A percentile compares a stretch with the other conserved stretches of the same genome.
Conservation (phyloP, 2,329 filamentous ascomycete genomes). For the Colletotrichum destructivum region DNA sequence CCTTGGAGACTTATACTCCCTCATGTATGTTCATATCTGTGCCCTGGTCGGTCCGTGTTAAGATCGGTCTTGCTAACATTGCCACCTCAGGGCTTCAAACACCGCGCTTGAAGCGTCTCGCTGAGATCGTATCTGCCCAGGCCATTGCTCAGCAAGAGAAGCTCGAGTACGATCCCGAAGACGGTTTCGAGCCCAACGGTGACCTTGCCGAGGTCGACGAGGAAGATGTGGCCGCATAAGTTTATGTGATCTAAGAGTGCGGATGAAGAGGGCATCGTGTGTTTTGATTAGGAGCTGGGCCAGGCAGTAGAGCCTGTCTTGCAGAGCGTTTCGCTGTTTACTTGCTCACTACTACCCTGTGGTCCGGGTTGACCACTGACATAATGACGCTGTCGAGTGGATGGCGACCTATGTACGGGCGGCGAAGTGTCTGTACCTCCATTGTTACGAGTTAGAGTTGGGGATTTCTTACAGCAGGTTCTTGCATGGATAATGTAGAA, state of each 20-base stretch:
- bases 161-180: constrained; percentile 69
- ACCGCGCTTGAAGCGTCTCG: constrained; percentile 91
- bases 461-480: constrained; percentile 23
- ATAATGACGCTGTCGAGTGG: constrained; percentile 32
- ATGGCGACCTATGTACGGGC: constrained; percentile 3
- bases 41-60: not conserved
- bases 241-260: not conserved
- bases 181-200: constrained; percentile 64
- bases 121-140: constrained; percentile 98
- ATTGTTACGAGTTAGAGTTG: constrained; percentile 24
- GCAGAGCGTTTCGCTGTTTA: constrained; percentile 3
- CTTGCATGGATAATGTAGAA: constrained; percentile 40
- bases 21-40: constrained; percentile 79
- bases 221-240: constrained; percentile 47
- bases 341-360: constrained; percentile 7
- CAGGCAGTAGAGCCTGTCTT: constrained; percentile 2
- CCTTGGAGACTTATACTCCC: constrained; percentile 97
- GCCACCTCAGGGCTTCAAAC: constrained; percentile 86
- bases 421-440: constrained; percentile 9
- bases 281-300: constrained; percentile 11
- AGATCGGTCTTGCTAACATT: constrained; percentile 50
- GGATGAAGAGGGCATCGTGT: not conserved
- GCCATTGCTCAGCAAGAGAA: constrained; percentile 96
- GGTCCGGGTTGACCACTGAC: constrained; percentile 13
- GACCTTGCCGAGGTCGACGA: constrained; percentile 68